Percentiles rank a stretch among this genome's conserved stretches.
Conservation (phyloP, 257 asterid species). For the Lantana camara region DNA sequence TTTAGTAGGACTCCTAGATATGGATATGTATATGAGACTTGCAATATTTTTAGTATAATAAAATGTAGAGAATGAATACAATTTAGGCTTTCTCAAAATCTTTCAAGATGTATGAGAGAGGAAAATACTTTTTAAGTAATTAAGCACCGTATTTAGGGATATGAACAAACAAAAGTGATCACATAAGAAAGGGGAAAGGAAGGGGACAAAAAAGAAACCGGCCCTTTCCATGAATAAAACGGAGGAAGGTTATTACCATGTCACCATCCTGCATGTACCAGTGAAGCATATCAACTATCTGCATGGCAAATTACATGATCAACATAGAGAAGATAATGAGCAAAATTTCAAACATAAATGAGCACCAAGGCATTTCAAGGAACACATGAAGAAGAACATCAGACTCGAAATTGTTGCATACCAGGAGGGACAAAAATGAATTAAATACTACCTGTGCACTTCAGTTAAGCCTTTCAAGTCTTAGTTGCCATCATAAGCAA, state of each 20-base stretch:
- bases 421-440: background rate
- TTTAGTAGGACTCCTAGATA: too few relatives aligned
- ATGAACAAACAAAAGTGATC: background rate
- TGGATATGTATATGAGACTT: too few relatives aligned
- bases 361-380: background rate
- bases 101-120: background rate
- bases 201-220: background rate
- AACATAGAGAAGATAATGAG: conserved; percentile 16
- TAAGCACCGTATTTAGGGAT: background rate
- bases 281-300: conserved; percentile 80
- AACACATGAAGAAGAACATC: conserved; percentile 7
- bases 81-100: too few relatives aligned
- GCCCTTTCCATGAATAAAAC: conserved; percentile 7
- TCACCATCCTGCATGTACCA: conserved; percentile 84
- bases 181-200: background rate
- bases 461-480: background rate
- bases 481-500: background rate
- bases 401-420: background rate
- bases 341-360: conserved; percentile 14
- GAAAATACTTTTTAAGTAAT: background rate
- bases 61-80: too few relatives aligned
- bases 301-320: conserved; percentile 39
- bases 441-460: background rate
- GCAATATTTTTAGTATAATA: too few relatives aligned
- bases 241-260: conserved; percentile 52